Evolutionary conservation across 768 basidiomycete species (phyloP).

Genomic region (Mycena chlorophos): DNA sequence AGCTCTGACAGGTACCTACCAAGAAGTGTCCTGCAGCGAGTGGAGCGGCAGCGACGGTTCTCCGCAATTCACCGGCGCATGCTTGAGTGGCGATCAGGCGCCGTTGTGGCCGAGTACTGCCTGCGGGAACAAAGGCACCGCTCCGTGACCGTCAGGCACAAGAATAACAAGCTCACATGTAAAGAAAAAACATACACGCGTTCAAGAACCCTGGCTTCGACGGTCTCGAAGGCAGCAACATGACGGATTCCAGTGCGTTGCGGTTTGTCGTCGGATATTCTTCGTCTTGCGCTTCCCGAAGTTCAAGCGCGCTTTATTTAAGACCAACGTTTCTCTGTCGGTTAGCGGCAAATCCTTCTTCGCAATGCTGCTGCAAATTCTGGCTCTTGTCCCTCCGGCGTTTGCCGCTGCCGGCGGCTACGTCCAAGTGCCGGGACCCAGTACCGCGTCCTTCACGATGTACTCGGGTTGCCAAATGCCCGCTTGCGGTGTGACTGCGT

Average conservation of each 20-base stretch:
- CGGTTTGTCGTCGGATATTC: not conserved
- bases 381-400: not conserved
- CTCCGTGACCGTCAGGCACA: too few relatives aligned
- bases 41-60: constrained; percentile 58
- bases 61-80: constrained; percentile 48
- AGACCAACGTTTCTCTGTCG: not conserved
- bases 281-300: not conserved
- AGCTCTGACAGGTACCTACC: constrained; percentile 52
- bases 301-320: not conserved
- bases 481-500: constrained; percentile 55
- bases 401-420: constrained; percentile 49
- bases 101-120: too few relatives aligned
- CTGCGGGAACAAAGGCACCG: too few relatives aligned
- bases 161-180: too few relatives aligned
- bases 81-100: constrained; percentile 50
- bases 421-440: constrained; percentile 49
- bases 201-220: too few relatives aligned
- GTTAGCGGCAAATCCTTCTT: not conserved
- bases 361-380: not conserved
- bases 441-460: constrained; percentile 56
- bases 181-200: too few relatives aligned
- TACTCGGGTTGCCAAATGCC: constrained; percentile 48
- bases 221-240: too few relatives aligned
- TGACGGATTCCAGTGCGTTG: too few relatives aligned
- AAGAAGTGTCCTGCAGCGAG: constrained; percentile 56